A percentile compares a stretch with the other conserved stretches of the same genome.
Conservation (phyloP, 345 rosid genomes). For the Aquilaria yunnanensis region DNA sequence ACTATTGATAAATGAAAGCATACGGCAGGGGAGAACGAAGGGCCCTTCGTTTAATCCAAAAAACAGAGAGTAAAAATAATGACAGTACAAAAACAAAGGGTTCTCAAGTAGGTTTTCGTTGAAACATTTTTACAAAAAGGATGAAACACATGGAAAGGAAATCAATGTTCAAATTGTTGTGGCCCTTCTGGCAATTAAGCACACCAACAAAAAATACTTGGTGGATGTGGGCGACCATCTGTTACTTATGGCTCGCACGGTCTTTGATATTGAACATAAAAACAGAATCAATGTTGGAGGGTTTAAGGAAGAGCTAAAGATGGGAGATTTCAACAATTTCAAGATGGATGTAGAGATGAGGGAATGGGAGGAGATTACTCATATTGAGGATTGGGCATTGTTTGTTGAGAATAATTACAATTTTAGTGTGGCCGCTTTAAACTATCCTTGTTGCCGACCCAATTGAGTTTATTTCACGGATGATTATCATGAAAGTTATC, state of each 20-base stretch:
- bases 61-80: too few species aligned
- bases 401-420: neutral
- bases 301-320: neutral
- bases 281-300: too few species aligned
- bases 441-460: neutral
- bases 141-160: neutral
- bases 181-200: neutral
- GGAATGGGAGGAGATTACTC: neutral
- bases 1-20: neutral
- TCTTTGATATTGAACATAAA: neutral
- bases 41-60: too few species aligned
- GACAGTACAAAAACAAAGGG: too few species aligned
- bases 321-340: neutral
- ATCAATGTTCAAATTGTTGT: neutral
- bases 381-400: neutral
- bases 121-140: neutral
- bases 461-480: neutral
- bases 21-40: neutral
- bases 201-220: neutral
- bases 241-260: neutral
- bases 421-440: neutral
- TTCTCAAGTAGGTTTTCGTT: too few species aligned
- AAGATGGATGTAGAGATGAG: neutral
- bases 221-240: neutral
- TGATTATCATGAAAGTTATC: neutral